Conservation (phyloP, 441 rosid genomes). For the Erodium texanum region DNA sequence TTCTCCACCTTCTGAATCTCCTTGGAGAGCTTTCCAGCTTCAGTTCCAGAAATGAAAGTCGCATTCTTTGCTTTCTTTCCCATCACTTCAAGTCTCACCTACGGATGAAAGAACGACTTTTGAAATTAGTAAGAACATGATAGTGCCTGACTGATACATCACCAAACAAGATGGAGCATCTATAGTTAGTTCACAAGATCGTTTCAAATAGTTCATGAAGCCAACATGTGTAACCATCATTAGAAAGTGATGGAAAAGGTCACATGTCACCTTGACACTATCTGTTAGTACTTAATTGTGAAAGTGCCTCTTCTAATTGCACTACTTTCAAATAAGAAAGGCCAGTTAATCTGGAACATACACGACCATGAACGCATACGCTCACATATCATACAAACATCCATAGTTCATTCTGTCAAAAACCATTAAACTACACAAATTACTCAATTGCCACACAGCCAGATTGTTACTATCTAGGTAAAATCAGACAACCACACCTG, state of each 20-base stretch:
- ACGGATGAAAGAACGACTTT: slow-evolving; percentile 15
- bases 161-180: neutral
- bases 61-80: slow-evolving; percentile 95
- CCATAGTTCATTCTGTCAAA: too few species aligned
- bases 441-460: too few species aligned
- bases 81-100: slow-evolving; percentile 94
- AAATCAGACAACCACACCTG: too few species aligned
- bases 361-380: too few species aligned
- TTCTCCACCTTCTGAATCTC: slow-evolving; percentile 94
- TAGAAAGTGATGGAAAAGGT: neutral
- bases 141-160: neutral
- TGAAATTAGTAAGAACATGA: neutral
- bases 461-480: too few species aligned
- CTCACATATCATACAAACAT: too few species aligned
- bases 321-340: too few species aligned
- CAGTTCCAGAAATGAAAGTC: slow-evolving; percentile 69
- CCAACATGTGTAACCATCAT: neutral
- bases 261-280: neutral
- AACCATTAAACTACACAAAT: too few species aligned
- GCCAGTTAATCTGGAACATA: neutral
- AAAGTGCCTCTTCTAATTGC: neutral
- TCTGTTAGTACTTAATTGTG: neutral
- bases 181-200: too few species aligned
- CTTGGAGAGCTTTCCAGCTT: slow-evolving; percentile 77
- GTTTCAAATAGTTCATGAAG: neutral